Conservation (phyloP, 1,284 basidiomycete species). For the Stereum hirsutum region DNA sequence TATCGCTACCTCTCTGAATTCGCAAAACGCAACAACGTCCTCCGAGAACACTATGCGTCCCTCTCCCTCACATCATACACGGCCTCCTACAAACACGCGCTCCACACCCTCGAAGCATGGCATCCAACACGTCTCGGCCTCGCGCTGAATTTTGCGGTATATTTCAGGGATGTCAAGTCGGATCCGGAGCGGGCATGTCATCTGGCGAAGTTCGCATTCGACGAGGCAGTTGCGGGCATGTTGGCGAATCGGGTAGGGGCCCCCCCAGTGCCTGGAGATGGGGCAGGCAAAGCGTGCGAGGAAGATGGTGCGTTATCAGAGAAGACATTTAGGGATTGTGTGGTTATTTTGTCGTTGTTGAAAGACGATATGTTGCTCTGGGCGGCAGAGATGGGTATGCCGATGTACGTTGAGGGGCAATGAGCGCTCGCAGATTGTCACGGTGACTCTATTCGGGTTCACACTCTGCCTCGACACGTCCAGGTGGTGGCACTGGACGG, state of each 20-base stretch:
- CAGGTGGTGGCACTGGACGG: too few relatives aligned
- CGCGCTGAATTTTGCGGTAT: slow-evolving; percentile 94
- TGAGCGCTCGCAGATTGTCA: too few relatives aligned
- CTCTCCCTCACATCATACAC: slow-evolving; percentile 57
- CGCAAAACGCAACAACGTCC: slow-evolving; percentile 29
- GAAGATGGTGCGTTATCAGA: too few relatives aligned
- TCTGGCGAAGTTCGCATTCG: slow-evolving; percentile 71
- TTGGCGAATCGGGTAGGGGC: slow-evolving; percentile 26
- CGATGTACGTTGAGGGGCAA: too few relatives aligned
- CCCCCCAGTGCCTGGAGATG: slow-evolving; percentile 19
- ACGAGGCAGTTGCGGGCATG: slow-evolving; percentile 50
- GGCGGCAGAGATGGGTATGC: slow-evolving; percentile 22
- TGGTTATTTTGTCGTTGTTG: slow-evolving; percentile 58
- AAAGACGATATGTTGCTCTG: slow-evolving; percentile 58
- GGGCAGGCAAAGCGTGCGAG: background rate
- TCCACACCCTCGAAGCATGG: slow-evolving; percentile 44
- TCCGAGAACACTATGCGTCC: slow-evolving; percentile 39
- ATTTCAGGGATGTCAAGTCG: slow-evolving; percentile 93
- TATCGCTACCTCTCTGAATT: slow-evolving; percentile 63
- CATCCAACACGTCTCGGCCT: slow-evolving; percentile 78
- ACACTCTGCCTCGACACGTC: too few relatives aligned
- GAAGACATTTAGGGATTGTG: slow-evolving; percentile 45
- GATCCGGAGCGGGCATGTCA: slow-evolving; percentile 90
- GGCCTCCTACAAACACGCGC: slow-evolving; percentile 55
- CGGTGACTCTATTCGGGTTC: too few relatives aligned